These are phyloP conservation scores for Achaetomium macrosporum DNA, from an alignment of 2,329 filamentous ascomycete species.

Conservation along the genomic window DNA sequence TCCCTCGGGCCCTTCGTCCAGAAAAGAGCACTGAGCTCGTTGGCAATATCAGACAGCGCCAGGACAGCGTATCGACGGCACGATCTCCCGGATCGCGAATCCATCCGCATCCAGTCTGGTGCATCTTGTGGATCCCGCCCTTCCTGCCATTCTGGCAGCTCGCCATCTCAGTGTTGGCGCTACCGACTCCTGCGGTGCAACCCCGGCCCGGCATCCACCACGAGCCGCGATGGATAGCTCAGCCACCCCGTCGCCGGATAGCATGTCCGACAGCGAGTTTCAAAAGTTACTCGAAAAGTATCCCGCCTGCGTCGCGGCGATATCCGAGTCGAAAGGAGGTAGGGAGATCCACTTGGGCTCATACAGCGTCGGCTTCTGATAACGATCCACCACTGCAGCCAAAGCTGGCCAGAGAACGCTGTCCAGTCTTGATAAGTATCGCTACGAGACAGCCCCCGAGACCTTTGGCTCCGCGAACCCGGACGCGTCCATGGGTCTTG, in stretches of 20 bases:
- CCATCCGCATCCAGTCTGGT: slow-evolving; percentile 13
- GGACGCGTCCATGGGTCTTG: slow-evolving; percentile 42
- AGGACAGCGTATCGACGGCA: slow-evolving; percentile 18
- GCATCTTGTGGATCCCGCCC: slow-evolving; percentile 12
- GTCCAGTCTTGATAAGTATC: slow-evolving; percentile 52
- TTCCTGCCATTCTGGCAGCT: neutral
- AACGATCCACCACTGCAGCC: slow-evolving; percentile 28
- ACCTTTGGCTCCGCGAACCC: slow-evolving; percentile 35
- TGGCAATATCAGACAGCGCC: neutral
- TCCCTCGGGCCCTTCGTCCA: neutral
- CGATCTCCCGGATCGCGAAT: slow-evolving; percentile 18
- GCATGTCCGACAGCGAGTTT: slow-evolving; percentile 27
- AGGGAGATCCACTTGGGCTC: slow-evolving; percentile 16
- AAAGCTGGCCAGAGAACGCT: slow-evolving; percentile 48
- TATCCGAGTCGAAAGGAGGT: slow-evolving; percentile 44
- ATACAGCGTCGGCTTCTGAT: slow-evolving; percentile 10
- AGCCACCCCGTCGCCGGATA: slow-evolving; percentile 22
- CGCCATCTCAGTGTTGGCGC: slow-evolving; percentile 2
- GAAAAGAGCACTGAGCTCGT: neutral
- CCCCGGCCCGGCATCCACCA: slow-evolving; percentile 13
- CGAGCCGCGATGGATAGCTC: slow-evolving; percentile 26
- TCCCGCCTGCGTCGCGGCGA: slow-evolving; percentile 28
- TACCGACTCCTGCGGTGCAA: slow-evolving; percentile 15
- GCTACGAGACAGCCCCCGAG: slow-evolving; percentile 49
- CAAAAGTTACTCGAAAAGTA: slow-evolving; percentile 23